Evolutionary conservation across 2,329 filamentous ascomycete species (phyloP).

Genomic region (Botrytis sinoallii): DNA sequence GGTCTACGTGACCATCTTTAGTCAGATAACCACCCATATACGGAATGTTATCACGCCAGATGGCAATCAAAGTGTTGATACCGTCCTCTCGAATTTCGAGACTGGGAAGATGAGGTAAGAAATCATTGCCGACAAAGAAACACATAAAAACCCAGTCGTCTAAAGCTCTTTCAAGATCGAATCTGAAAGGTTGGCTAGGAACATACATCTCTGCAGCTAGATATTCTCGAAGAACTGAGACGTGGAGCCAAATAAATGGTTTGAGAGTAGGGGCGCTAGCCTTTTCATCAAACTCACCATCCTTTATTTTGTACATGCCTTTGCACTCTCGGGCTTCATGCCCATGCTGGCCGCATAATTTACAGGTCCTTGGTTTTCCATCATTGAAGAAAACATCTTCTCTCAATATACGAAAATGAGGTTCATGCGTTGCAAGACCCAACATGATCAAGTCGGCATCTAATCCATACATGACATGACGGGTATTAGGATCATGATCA

Average conservation of each 20-base stretch:
- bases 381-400: conserved; percentile 97
- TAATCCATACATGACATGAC: conserved; percentile 95
- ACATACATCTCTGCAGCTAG: conserved; percentile 85
- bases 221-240: conserved; percentile 88
- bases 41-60: conserved; percentile 92
- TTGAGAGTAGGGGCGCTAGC: conserved; percentile 68
- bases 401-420: conserved; percentile 90
- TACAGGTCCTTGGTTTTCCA: conserved; percentile 76
- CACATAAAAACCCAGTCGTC: conserved; percentile 99
- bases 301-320: conserved; percentile 73
- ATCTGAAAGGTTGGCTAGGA: conserved; percentile 77
- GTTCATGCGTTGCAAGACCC: conserved; percentile 93
- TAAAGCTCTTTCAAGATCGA: conserved; percentile 88
- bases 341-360: conserved; percentile 85
- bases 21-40: conserved; percentile 94
- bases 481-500: conserved; percentile 92
- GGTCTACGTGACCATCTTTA: conserved; percentile 87
- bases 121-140: conserved; percentile 98
- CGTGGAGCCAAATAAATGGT: conserved; percentile 98
- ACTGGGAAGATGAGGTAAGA: conserved; percentile 94
- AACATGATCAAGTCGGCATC: conserved; percentile 99
- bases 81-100: conserved; percentile 96
- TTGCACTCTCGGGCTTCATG: conserved; percentile 85
- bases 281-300: conserved; percentile 79
- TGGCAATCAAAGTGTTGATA: conserved; percentile 92